Evolutionary conservation across 2,329 filamentous ascomycete species (phyloP), one percentile per base, ranked within the genome.

Genomic region (Cytospora piceicola): DNA sequence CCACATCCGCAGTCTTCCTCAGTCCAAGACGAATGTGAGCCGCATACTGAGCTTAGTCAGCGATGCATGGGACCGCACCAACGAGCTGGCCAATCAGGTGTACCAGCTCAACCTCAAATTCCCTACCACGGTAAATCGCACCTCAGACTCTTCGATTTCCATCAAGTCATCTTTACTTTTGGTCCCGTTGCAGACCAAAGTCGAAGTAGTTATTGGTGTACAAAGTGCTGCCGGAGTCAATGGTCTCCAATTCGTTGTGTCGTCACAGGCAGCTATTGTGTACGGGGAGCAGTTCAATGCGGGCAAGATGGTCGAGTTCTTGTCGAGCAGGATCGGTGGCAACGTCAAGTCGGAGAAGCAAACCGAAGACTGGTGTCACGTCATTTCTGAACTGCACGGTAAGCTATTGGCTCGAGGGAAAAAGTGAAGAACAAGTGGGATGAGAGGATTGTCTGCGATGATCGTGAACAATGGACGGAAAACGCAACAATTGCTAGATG

Each of bases 271-370:
- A 0, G 82, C 80, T 61, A 86, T 94, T 1, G 80, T 93, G 2
- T 95, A 95, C 74, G 92, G 92, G 0, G 91, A 94, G 77, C 83
- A 85, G 67, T 93, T 94, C 75, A 91, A 92, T 69, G 86, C 88
- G 69, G 85, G 81, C 58, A 93, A 92, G 76, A 89, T 95, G 80
- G 81, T 79, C n/a, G 90, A 92, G 63, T 93, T 91, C 70, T 73
- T 95, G 68, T 75, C 79, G 15, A 83, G 83, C 42, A 82, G 83
- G 74, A 78, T 89, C 72, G 76, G 81, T 56, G 70, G 72, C n/a
- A 70, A 61, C n/a, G 73, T 76, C 67, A 75, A 64, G 67, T 74
- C 64, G 70, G 75, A 71, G 70, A 77, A 79, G 67, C 73, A 74
- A 7, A 73, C 30, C 6, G 74, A 77, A 66, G 75, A 74, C 17